These are phyloP conservation scores for Parsonsia alboflavescens DNA, from an alignment of 257 asterid genomes.

Conservation along the genomic window DNA sequence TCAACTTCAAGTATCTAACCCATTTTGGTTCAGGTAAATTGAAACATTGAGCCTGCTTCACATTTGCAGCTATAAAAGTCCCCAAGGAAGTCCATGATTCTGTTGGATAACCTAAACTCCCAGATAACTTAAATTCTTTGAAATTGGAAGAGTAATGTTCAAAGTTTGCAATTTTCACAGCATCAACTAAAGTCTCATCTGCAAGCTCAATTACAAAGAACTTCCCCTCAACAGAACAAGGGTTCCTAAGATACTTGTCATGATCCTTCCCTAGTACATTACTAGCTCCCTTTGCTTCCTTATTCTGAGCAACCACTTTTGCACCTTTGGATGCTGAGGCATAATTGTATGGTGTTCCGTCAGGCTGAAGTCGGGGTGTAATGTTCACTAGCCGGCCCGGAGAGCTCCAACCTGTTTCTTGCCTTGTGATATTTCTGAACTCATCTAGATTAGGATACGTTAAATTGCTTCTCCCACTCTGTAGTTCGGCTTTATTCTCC, in stretches of 20 bases:
- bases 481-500: constrained; percentile 24
- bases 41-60: constrained; percentile 78
- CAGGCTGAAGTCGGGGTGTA: constrained; percentile 85
- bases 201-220: constrained; percentile 74
- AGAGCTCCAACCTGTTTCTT: constrained; percentile 38
- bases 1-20: constrained; percentile 81
- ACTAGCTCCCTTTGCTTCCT: constrained; percentile 86
- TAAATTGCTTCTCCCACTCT: constrained; percentile 42
- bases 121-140: constrained; percentile 72
- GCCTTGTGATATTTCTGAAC: constrained; percentile 54
- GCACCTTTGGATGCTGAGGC: constrained; percentile 94
- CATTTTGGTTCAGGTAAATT: constrained; percentile 85
- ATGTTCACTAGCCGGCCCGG: constrained; percentile 54
- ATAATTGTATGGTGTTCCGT: constrained; percentile 81
- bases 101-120: constrained; percentile 73
- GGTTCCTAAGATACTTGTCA: constrained; percentile 83
- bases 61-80: constrained; percentile 70
- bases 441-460: constrained; percentile 72
- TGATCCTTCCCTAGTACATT: constrained; percentile 81
- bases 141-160: constrained; percentile 90
- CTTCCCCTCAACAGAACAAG: constrained; percentile 73
- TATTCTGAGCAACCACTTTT: constrained; percentile 77
- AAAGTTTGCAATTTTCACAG: constrained; percentile 80
- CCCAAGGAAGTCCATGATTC: constrained; percentile 73
- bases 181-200: constrained; percentile 81